Evolutionary conservation across 495 filamentous ascomycete species (phyloP), one percentile per base, ranked within the genome.

Genomic region (Podospora conica): DNA sequence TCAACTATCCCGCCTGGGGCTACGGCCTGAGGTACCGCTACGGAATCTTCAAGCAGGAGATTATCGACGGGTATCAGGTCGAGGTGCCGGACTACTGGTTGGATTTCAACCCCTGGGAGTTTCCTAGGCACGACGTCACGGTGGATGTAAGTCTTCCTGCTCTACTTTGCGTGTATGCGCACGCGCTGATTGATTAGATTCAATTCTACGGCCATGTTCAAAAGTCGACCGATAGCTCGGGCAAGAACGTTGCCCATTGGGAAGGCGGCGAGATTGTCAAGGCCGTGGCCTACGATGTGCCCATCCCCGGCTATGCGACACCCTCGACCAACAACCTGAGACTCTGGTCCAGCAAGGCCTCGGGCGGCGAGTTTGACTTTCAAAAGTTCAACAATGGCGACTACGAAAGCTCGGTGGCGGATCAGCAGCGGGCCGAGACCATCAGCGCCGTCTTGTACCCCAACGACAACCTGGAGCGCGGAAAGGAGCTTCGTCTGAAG

Each of bases 21-120:
- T 98, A 98, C 70, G 95, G 92, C 20, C 78, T 98, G 69, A 86
- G 95, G 65, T 98, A 98, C 77, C 84, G 92, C 70, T 98, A 98
- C 76, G 95, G 95, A 69, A 98, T 98, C 74, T 98, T 98, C 87
- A 97, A 97, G 81, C 95, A 98, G 80, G 94, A 98, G 81, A 97
- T 98, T 69, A 86, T 97, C 59, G 89, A 98, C 73, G 95, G 95
- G 20, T 98, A 96, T 73, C 95, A 98, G 77, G 91, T 98, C 59
- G 95, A 98, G 71, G 88, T 98, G 57, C 95, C 95, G 22, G 95
- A 98, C 76, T 98, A 98, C 78, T 98, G 95, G 95, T 86, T 98
- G 29, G 95, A 98, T 73, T 97, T 97, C 76, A 98, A 98, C 82
- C 95, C 96, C 7, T 98, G 95, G 95, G 95, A 98, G 73, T 98